Base-by-base conservation (phyloP, 768 basidiomycete genomes). In the Pleurotus sapidus region DNA sequence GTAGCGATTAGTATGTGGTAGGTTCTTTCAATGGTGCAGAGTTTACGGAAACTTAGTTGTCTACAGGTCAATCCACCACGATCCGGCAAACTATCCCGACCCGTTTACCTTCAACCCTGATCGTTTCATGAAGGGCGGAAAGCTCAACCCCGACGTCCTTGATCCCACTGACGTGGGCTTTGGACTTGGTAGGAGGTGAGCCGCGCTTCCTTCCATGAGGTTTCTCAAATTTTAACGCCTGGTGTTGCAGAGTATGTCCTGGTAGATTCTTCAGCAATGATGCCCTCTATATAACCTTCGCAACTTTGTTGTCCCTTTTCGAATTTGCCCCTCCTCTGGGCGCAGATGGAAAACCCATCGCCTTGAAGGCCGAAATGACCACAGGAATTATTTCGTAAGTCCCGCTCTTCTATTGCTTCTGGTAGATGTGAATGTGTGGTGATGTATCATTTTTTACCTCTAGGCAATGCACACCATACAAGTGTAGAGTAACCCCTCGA, bases 41-140 rank as follows among this genome's bases (percentile, higher is more conserved):
- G 15, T 14, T 5, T 45, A 14, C 20, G 24, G 48, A 18, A 49
- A 1, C n/a, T 24, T 49, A 17, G 17, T 34, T 7, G 12, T 27
- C 1, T 7, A 3, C n/a, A 64, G 64, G 34, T 57, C 63, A 25
- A 62, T 61, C 3, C 77, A 75, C 39, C 68, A 72, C 3, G 61
- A 71, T 34, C 74, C 76, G 14, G 67, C 67, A 5, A 49, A 18
- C 7, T 25, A 5, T 49, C 48, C n/a, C 30, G n/a, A 49, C 23
- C 23, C 48, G 23, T 24, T 24, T 24, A 60, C 65, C 15, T 78
- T 78, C 61, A 60, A 57, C 0, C 77, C 74, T 2, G 74, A 75
- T 38, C 67, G 76, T 7, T 78, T 72, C 53, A 61, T 72, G 12
- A 49, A 48, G 5, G 46, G 57, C n/a, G 62, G 65, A 38, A 24